Evolutionary conservation across 1,139 yeast genomes (phyloP).

Genomic region (Kurtzmaniella quercitrusa): DNA sequence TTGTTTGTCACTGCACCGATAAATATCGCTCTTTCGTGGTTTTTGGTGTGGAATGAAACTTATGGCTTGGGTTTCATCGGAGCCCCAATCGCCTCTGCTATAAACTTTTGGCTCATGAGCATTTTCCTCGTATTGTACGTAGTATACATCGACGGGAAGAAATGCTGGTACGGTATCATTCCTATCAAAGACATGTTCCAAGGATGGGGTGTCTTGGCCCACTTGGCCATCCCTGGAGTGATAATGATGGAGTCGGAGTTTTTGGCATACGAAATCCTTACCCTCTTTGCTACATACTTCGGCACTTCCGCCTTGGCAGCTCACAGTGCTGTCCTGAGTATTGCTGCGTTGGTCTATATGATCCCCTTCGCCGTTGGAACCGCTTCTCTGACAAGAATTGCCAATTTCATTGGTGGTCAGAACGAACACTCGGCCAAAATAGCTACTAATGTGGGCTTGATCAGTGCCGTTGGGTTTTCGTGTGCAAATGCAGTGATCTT

Average conservation of each 20-base stretch:
- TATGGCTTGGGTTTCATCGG: conserved; percentile 66
- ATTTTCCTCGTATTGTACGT: conserved; percentile 51
- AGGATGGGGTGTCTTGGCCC: conserved; percentile 58
- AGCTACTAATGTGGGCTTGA: conserved; percentile 62
- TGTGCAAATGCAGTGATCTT: conserved; percentile 50
- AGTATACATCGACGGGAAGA: conserved; percentile 55
- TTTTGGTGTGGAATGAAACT: conserved; percentile 68
- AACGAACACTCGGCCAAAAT: conserved; percentile 57
- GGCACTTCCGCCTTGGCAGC: conserved; percentile 86
- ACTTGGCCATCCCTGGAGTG: conserved; percentile 67
- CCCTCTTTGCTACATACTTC: conserved; percentile 69
- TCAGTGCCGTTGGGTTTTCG: conserved; percentile 57
- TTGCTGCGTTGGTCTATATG: conserved; percentile 79
- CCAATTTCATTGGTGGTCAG: conserved; percentile 81
- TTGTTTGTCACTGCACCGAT: conserved; percentile 75
- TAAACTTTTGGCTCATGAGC: conserved; percentile 70
- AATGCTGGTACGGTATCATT: conserved; percentile 66
- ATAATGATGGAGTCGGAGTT: conserved; percentile 74
- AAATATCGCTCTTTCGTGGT: conserved; percentile 65
- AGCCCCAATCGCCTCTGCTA: conserved; percentile 67
- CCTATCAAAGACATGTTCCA: conserved; percentile 42
- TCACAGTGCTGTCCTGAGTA: conserved; percentile 79
- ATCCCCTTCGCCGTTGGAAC: conserved; percentile 87
- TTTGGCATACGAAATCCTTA: conserved; percentile 67
- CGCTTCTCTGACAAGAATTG: conserved; percentile 82